Evolutionary conservation across 441 rosid species (phyloP).

Genomic region (Erodium trifolium): DNA sequence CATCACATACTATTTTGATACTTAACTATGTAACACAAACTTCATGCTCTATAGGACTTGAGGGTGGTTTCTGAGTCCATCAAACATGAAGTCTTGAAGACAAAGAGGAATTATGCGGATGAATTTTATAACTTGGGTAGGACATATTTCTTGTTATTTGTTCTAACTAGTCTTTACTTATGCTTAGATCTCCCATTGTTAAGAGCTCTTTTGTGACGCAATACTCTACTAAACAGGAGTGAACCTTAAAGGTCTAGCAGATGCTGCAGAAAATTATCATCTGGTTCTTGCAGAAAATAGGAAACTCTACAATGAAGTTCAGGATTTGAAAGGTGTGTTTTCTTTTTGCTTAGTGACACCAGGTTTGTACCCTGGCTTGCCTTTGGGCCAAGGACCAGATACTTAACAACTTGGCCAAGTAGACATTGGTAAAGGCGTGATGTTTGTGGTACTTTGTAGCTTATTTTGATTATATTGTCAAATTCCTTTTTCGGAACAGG

Average conservation of each 20-base stretch:
- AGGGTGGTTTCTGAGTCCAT: conserved; percentile 48
- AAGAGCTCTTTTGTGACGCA: conserved; percentile 15
- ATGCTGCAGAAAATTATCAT: conserved; percentile 62
- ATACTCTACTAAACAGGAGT: conserved; percentile 33
- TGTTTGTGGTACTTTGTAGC: background rate
- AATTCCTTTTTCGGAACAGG: conserved; percentile 27
- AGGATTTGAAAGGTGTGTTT: conserved; percentile 59
- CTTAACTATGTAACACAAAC: conserved; percentile 16
- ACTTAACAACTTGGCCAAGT: background rate
- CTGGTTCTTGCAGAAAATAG: conserved; percentile 56
- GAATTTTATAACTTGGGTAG: conserved; percentile 52
- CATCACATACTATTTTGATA: conserved; percentile 8
- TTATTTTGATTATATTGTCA: background rate
- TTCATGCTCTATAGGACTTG: conserved; percentile 45
- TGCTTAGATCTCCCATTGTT: background rate
- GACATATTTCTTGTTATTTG: conserved; percentile 2
- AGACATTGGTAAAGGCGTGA: background rate
- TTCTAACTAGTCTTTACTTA: background rate
- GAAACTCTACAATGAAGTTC: conserved; percentile 63
- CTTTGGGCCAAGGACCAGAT: background rate
- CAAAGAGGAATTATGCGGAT: conserved; percentile 42
- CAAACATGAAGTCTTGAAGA: conserved; percentile 53
- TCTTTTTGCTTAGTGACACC: background rate
- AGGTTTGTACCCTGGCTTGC: background rate
- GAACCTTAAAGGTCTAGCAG: conserved; percentile 54